Evolutionary conservation across 441 rosid genomes (phyloP).

Genomic region (Rhodomyrtus psidioides): DNA sequence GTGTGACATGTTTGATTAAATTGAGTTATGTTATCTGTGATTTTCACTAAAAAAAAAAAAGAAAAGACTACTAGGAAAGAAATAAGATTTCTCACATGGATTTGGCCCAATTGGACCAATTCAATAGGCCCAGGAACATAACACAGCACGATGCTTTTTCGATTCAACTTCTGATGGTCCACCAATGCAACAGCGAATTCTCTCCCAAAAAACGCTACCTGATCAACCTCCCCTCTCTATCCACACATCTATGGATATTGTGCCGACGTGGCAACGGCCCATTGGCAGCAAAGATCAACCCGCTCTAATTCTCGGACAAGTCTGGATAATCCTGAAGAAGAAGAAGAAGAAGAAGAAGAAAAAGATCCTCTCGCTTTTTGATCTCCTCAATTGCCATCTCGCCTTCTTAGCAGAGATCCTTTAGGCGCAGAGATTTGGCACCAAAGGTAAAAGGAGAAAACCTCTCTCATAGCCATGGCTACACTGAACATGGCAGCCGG

Average conservation of each 20-base stretch:
- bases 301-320: not conserved
- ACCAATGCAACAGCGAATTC: not conserved
- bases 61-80: not conserved
- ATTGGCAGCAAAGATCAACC: not conserved
- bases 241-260: not conserved
- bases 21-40: not conserved
- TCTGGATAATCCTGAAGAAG: not conserved
- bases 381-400: not conserved
- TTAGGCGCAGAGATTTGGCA: not conserved
- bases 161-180: not conserved
- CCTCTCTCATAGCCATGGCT: not conserved
- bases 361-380: not conserved
- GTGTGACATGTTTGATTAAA: not conserved
- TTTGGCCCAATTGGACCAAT: not conserved
- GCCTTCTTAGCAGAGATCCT: not conserved
- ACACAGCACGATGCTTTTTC: not conserved
- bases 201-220: not conserved
- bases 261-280: not conserved
- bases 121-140: not conserved
- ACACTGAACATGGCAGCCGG: constrained; percentile 5
- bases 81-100: not conserved
- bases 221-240: not conserved
- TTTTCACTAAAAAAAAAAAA: not conserved
- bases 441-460: not conserved
- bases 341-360: not conserved